A percentile compares a stretch with the other conserved stretches of the same genome.
phyloP scores from a whole-genome alignment of 139 green algal species.

The Deuterostichococcus epilithicus region DNA sequence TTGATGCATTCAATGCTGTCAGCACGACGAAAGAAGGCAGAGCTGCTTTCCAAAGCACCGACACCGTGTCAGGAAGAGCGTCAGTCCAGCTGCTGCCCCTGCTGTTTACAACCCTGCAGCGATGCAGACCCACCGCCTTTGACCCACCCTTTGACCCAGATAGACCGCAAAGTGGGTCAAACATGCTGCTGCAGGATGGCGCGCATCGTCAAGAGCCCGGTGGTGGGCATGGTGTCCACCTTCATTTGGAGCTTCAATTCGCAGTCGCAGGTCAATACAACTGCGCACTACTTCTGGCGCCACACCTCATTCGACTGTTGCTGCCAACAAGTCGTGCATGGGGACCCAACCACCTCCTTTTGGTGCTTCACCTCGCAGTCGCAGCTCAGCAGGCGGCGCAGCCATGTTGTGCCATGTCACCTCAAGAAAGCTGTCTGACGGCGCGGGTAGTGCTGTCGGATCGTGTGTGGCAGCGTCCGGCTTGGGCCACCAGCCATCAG shows the following conservation, averaged over 20 bases:
- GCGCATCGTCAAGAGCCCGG: conserved; percentile 31
- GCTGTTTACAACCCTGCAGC: background rate
- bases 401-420: background rate
- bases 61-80: too few species aligned
- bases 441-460: too few species aligned
- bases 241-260: conserved; percentile 18
- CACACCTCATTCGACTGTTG: background rate
- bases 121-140: background rate
- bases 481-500: too few species aligned
- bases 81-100: background rate
- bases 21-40: too few species aligned
- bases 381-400: background rate
- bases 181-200: conserved; percentile 8
- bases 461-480: too few species aligned
- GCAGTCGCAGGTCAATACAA: conserved; percentile 6
- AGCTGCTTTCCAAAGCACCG: too few species aligned
- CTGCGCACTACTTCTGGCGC: background rate
- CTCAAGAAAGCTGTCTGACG: background rate
- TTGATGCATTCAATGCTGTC: too few species aligned
- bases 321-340: background rate
- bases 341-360: conserved; percentile 4
- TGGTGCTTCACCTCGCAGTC: background rate
- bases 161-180: background rate
- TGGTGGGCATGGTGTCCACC: conserved; percentile 15
- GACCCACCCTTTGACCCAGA: background rate